Conservation (phyloP, 352 stramenopile genomes). For the Phytophthora macrochlamydospora region DNA sequence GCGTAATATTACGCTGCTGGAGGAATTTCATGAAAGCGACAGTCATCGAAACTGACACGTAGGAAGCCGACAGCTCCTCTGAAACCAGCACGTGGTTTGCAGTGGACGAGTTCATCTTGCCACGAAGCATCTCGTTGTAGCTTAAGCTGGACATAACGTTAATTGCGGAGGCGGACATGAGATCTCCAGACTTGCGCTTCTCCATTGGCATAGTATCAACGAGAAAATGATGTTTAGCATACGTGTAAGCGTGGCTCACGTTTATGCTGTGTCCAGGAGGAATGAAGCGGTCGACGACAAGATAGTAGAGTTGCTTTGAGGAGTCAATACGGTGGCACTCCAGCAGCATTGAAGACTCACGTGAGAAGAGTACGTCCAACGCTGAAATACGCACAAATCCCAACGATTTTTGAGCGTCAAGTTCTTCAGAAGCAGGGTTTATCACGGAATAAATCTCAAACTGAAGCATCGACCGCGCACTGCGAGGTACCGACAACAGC, state of each 20-base stretch:
- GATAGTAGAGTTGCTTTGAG: conserved; percentile 68
- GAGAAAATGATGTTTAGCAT: conserved; percentile 83
- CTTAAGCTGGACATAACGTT: conserved; percentile 40
- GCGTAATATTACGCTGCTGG: conserved; percentile 65
- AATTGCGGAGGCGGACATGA: conserved; percentile 37
- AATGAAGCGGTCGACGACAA: conserved; percentile 78
- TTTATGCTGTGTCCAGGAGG: conserved; percentile 64
- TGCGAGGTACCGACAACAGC: conserved; percentile 69
- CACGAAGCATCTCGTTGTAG: conserved; percentile 69
- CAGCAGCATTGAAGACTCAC: conserved; percentile 75
- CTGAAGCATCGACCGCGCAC: conserved; percentile 69
- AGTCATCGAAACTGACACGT: conserved; percentile 83
- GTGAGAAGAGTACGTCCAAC: conserved; percentile 74
- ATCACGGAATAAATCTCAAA: conserved; percentile 80
- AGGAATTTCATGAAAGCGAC: conserved; percentile 82
- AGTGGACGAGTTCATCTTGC: conserved; percentile 52
- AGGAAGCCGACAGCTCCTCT: conserved; percentile 82
- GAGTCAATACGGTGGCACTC: conserved; percentile 55
- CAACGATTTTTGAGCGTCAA: conserved; percentile 69
- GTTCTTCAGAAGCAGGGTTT: conserved; percentile 56
- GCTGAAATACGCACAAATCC: conserved; percentile 79
- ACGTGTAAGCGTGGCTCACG: conserved; percentile 77
- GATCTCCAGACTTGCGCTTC: conserved; percentile 44
- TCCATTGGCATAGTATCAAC: conserved; percentile 71
- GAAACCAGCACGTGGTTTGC: conserved; percentile 79